These are phyloP conservation scores for Didymella exigua DNA, from an alignment of 2,329 filamentous ascomycete genomes.

Conservation along the genomic window DNA sequence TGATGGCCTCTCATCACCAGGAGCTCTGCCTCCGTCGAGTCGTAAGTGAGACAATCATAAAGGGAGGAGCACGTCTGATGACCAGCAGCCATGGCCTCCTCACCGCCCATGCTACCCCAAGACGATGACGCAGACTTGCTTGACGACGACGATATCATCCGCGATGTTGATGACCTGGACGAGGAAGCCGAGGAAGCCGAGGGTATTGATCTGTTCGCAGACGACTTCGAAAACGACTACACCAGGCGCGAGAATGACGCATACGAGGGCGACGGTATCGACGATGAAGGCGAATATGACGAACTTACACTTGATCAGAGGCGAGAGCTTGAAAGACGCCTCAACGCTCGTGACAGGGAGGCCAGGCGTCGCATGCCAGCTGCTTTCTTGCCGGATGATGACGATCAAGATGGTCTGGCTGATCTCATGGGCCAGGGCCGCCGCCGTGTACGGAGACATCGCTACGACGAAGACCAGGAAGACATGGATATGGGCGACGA, in stretches of 20 bases:
- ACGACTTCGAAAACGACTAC: slow-evolving; percentile 70
- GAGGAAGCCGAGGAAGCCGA: slow-evolving; percentile 73
- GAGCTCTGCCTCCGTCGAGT: slow-evolving; percentile 65
- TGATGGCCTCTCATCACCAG: slow-evolving; percentile 62
- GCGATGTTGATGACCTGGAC: slow-evolving; percentile 69
- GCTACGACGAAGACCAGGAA: slow-evolving; percentile 93
- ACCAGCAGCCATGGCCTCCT: slow-evolving; percentile 61
- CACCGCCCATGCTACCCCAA: slow-evolving; percentile 69
- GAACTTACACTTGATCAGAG: slow-evolving; percentile 70
- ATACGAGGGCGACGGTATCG: slow-evolving; percentile 74
- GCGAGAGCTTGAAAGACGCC: slow-evolving; percentile 72
- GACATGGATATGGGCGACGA: slow-evolving; percentile 88
- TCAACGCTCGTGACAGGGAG: slow-evolving; percentile 76
- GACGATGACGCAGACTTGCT: slow-evolving; percentile 73
- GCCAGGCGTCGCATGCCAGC: slow-evolving; percentile 69
- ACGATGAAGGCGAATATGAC: slow-evolving; percentile 81
- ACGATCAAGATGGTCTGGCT: slow-evolving; percentile 81
- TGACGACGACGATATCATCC: slow-evolving; percentile 69
- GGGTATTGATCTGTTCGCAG: slow-evolving; percentile 73
- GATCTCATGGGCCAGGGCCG: slow-evolving; percentile 76
- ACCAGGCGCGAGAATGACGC: slow-evolving; percentile 57
- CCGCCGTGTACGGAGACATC: slow-evolving; percentile 81
- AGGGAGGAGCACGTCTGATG: slow-evolving; percentile 16
- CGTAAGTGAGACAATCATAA: slow-evolving; percentile 55
- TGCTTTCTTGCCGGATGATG: slow-evolving; percentile 79